These are phyloP conservation scores for Saitozyma podzolica DNA, from an alignment of 768 basidiomycete species.

Conservation along the genomic window DNA sequence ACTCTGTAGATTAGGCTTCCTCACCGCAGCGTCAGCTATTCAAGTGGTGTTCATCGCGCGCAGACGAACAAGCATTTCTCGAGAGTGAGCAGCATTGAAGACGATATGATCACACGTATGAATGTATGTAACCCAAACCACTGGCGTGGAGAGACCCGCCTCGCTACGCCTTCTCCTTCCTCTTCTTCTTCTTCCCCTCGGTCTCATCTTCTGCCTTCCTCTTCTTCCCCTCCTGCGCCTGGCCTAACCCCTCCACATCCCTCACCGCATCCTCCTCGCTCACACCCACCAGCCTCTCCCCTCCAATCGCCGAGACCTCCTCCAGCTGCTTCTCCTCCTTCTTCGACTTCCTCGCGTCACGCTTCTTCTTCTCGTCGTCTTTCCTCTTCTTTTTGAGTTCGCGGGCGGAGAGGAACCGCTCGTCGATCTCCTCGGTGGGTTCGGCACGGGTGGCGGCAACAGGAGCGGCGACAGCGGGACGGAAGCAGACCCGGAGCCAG, in stretches of 20 bases:
- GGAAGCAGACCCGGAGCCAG: not conserved
- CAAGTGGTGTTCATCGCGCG: too few relatives aligned
- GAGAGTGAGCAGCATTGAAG: too few relatives aligned
- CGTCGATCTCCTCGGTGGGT: conserved; percentile 24
- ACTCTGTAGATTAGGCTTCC: too few relatives aligned
- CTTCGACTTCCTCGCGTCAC: conserved; percentile 32
- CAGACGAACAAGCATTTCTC: too few relatives aligned
- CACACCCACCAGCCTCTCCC: conserved; percentile 14
- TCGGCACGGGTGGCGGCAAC: conserved; percentile 6
- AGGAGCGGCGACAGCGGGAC: not conserved
- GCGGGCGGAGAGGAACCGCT: conserved; percentile 21
- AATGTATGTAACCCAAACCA: not conserved
- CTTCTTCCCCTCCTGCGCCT: too few relatives aligned
- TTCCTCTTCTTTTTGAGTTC: conserved; percentile 37
- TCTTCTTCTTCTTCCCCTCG: conserved; percentile 33
- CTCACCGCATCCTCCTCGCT: conserved; percentile 24
- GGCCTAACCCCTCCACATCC: not conserved
- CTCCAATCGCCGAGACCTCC: conserved; percentile 22
- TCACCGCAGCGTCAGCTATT: too few relatives aligned
- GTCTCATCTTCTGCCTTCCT: conserved; percentile 3
- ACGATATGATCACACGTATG: not conserved
- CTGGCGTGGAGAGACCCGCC: not conserved
- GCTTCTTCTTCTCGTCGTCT: conserved; percentile 27
- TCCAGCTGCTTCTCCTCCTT: conserved; percentile 36
- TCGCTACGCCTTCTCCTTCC: conserved; percentile 33